Evolutionary conservation across 1,139 yeast genomes (phyloP), one percentile per base, ranked within the genome.

Genomic region (Torulaspora globosa): DNA sequence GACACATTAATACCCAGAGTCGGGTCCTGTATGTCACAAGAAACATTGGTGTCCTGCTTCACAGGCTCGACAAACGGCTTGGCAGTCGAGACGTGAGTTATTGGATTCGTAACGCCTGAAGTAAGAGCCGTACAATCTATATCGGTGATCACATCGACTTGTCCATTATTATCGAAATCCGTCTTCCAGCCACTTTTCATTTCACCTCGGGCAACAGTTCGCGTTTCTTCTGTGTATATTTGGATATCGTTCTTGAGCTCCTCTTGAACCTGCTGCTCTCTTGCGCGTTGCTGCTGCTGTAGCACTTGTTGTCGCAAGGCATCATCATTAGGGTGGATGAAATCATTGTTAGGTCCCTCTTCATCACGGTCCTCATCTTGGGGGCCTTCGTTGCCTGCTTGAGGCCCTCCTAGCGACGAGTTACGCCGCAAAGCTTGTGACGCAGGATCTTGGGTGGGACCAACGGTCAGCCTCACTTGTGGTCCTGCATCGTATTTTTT

Each of bases 181-280:
- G 95, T 80, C 65, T 92, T 92, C 98, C 98, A 92, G 5, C 98
- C 98, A 19, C 78, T 74, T 62, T 84, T 86, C 60, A 88, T 68
- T 49, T 86, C 95, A 5, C 96, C 96, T 46, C 80, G 78, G 11
- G 83, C 77, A 10, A 92, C 72, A 1, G 86, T 79, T 36, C 92
- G 73, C 1, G 77, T 74, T 58, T 88, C 96, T 59, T 88, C 94
- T 5, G 82, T 67, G 55, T 76, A 82, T 11, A 84, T 60, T 16
- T 77, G 68, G 18, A 68, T 64, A 23, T 67, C 69, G n/a, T 61
- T 60, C 41, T 64, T 61, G 28, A 56, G 43, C 36, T 61, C 66
- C 41, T 59, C 60, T 41, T 62, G 56, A 5, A 61, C 41, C 40
- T 60, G 65, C 45, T 62, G 63, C 34, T 62, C 59, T 31, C 65